Evolutionary conservation across 1,284 basidiomycete species (phyloP), one percentile per base, ranked within the genome.

Genomic region (Ceratobasidium sp.): DNA sequence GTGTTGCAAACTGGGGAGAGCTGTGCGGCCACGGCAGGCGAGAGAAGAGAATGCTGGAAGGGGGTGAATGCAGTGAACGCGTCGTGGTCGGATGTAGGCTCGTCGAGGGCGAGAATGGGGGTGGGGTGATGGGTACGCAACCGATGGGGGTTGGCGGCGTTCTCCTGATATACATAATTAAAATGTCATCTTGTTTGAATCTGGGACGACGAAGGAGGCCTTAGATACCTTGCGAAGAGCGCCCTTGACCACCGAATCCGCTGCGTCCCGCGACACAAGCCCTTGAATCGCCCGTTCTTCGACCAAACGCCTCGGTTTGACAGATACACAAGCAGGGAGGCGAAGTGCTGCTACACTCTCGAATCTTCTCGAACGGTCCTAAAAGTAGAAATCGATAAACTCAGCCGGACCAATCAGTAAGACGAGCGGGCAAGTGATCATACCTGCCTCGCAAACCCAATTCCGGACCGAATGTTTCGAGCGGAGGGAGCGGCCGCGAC

Each of bases 31-130:
- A 58, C 83, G 81, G 27, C 81, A 80, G 8, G 87, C 84, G n/a
- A 88, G 84, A 0, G 82, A 81, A 2, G 80, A 83, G 3, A 88
- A 81, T 1, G 85, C 41, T 83, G 80, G 31, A 87, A 82, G 13
- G 87, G 81, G 29, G 85, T 80, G 76, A 83, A 86, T 0, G 86
- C 84, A 0, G 85, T 86, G 74, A 84, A 86, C 0, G 85, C 83
- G 76, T 88, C 86, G 39, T 82, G 79, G 5, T 83, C 84, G 2
- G 81, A 83, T 0, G 92, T 94, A 5, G 93, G 92, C 79, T 93
- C 93, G 80, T 96, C 94, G 29, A 95, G 84, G 31, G 95, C 88
- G 56, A 96, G 82, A 5, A 96, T 86, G 79, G 94, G 92, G 0
- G 94, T 93, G 41, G 84, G 0, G 92, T 90, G 65, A 96, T 90